phyloP scores from a whole-genome alignment of 257 asterid species.

The Przewalskia tangutica region DNA sequence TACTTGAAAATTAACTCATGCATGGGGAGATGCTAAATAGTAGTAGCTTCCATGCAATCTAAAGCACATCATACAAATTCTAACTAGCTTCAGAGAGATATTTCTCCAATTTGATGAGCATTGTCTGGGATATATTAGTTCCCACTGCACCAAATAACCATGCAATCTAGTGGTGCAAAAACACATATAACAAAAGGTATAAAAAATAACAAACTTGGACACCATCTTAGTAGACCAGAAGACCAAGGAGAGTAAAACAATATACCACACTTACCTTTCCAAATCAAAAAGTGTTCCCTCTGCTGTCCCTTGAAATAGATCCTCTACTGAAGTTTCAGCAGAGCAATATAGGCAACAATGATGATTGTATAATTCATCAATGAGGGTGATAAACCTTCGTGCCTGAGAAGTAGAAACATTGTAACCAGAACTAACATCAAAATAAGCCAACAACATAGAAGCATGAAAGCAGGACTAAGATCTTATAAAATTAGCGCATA shows the following conservation, averaged over 20 bases:
- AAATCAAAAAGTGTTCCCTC: slow-evolving; percentile 85
- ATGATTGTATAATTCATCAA: slow-evolving; percentile 94
- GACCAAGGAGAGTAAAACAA: neutral
- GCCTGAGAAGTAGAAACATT: slow-evolving; percentile 42
- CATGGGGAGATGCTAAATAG: neutral
- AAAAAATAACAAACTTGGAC: neutral
- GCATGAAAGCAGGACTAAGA: neutral
- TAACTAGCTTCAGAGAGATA: neutral
- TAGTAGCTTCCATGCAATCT: neutral
- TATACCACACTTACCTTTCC: slow-evolving; percentile 55
- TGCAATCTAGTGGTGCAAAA: neutral
- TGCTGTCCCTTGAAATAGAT: slow-evolving; percentile 92
- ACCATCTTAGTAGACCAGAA: neutral
- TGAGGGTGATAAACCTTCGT: slow-evolving; percentile 84
- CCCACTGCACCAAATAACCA: neutral
- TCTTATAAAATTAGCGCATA: neutral
- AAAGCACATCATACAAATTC: neutral
- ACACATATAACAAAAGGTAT: neutral
- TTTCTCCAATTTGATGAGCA: neutral
- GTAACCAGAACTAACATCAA: neutral
- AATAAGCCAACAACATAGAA: neutral
- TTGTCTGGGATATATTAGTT: neutral
- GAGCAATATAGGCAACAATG: slow-evolving; percentile 79
- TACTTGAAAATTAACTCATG: neutral
- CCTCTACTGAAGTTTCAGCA: slow-evolving; percentile 71